These are phyloP conservation scores for Candida nemodendra DNA, from an alignment of 805 yeast genomes.

Conservation along the genomic window DNA sequence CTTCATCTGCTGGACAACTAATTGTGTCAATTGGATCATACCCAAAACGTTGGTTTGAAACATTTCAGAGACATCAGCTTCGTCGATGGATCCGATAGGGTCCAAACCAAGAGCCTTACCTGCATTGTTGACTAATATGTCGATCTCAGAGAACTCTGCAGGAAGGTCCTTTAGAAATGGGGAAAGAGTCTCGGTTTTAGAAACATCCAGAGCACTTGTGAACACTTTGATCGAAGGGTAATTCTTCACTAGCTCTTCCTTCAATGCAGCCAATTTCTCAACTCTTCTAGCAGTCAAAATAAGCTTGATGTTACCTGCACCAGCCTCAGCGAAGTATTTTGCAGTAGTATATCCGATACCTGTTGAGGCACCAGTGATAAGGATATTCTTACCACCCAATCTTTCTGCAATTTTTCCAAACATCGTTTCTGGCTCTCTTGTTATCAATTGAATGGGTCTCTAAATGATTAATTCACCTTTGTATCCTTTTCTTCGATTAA, in stretches of 20 bases:
- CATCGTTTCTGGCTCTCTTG: no score
- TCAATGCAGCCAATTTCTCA: constrained; percentile 41
- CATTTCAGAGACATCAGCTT: constrained; percentile 70
- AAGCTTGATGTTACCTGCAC: constrained; percentile 48
- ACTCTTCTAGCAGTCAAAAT: constrained; percentile 54
- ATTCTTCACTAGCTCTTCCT: constrained; percentile 34
- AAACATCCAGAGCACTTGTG: constrained; percentile 39
- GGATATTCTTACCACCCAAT: constrained; percentile 71
- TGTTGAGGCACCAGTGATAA: constrained; percentile 95
- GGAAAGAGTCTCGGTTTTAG: constrained; percentile 44
- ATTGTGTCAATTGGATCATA: constrained; percentile 78
- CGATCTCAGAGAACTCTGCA: constrained; percentile 53
- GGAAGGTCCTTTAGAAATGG: constrained; percentile 45
- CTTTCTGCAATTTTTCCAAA: constrained; percentile 67
- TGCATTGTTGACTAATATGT: constrained; percentile 69
- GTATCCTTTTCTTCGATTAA: no score
- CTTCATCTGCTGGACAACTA: constrained; percentile 68
- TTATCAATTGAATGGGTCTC: no score
- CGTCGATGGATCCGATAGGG: constrained; percentile 63
- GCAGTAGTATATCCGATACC: constrained; percentile 97
- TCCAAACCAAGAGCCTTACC: constrained; percentile 82
- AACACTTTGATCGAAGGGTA: constrained; percentile 36
- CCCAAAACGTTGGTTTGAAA: constrained; percentile 88
- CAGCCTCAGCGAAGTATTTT: constrained; percentile 69
- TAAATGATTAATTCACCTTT: no score